These are phyloP conservation scores for Viola pubescens DNA, from an alignment of 441 rosid species.

Conservation along the genomic window DNA sequence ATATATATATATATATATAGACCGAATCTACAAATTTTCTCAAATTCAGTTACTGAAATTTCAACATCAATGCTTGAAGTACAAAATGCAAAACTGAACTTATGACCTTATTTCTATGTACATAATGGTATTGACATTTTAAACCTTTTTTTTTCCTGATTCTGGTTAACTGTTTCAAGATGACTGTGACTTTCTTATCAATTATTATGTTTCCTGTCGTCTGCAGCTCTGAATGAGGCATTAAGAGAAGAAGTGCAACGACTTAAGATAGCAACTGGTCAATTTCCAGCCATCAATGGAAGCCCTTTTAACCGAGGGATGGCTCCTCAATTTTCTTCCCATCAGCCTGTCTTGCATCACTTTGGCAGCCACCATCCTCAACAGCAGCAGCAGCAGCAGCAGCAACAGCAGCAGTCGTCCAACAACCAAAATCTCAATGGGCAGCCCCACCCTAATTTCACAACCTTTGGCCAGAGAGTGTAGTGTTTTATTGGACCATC, in stretches of 20 bases:
- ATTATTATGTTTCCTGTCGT: neutral
- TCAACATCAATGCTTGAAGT: too few relatives aligned
- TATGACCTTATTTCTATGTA: too few relatives aligned
- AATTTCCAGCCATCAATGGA: slow-evolving; percentile 50
- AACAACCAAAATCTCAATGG: slow-evolving; percentile 34
- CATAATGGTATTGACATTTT: too few relatives aligned
- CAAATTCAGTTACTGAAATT: too few relatives aligned
- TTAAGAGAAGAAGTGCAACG: slow-evolving; percentile 79
- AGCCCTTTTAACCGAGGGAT: slow-evolving; percentile 38
- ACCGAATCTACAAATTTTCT: too few relatives aligned
- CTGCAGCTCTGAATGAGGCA: slow-evolving; percentile 74
- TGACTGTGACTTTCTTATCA: too few relatives aligned
- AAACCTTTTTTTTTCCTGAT: too few relatives aligned
- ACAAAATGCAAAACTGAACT: too few relatives aligned
- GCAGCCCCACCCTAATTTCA: slow-evolving; percentile 39
- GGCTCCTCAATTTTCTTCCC: slow-evolving; percentile 39
- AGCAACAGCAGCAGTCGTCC: slow-evolving; percentile 18
- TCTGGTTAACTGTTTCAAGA: too few relatives aligned
- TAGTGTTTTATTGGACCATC: slow-evolving; percentile 19
- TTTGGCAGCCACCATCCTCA: slow-evolving; percentile 37
- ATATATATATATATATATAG: too few relatives aligned
- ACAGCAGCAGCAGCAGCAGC: slow-evolving; percentile 31
- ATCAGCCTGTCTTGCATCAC: slow-evolving; percentile 42
- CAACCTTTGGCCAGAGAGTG: slow-evolving; percentile 57
- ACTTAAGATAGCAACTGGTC: slow-evolving; percentile 70